Evolutionary conservation across 2,329 filamentous ascomycete genomes (phyloP).

Genomic region (Phialocephala subalpina): DNA sequence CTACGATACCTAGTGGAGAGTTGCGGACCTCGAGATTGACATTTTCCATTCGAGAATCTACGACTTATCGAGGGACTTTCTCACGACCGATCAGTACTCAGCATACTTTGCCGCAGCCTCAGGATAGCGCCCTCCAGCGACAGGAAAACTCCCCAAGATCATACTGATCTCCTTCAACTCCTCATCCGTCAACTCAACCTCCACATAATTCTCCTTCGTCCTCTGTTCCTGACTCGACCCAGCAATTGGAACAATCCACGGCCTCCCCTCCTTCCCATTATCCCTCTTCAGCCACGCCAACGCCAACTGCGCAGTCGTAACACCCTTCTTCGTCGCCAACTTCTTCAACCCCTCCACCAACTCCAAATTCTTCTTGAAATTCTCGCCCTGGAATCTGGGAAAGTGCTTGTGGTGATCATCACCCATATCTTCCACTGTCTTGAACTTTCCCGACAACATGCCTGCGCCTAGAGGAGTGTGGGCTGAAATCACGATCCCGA

Average conservation of each 20-base stretch:
- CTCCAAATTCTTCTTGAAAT: slow-evolving; percentile 69
- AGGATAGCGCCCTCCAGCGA: slow-evolving; percentile 33
- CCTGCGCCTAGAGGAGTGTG: slow-evolving; percentile 69
- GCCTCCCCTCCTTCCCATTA: slow-evolving; percentile 24
- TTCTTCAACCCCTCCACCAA: slow-evolving; percentile 63
- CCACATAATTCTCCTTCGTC: slow-evolving; percentile 43
- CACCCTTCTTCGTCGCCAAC: slow-evolving; percentile 65
- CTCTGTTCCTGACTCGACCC: slow-evolving; percentile 41
- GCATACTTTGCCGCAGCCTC: slow-evolving; percentile 5
- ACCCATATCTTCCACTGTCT: slow-evolving; percentile 59
- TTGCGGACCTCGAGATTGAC: background rate
- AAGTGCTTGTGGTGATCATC: slow-evolving; percentile 63
- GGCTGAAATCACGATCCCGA: slow-evolving; percentile 69
- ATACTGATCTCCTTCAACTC: slow-evolving; percentile 43
- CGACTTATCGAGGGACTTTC: background rate
- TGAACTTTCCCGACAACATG: slow-evolving; percentile 61
- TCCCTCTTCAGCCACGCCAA: slow-evolving; percentile 30
- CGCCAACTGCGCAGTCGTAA: slow-evolving; percentile 68
- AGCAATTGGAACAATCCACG: slow-evolving; percentile 42
- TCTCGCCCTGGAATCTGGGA: slow-evolving; percentile 68
- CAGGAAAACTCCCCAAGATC: slow-evolving; percentile 34
- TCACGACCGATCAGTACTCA: slow-evolving; percentile 19
- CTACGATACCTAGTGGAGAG: too few species aligned
- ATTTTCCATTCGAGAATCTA: background rate
- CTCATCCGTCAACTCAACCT: slow-evolving; percentile 39